These are phyloP conservation scores for Sisymbrium altissimum DNA, from an alignment of 345 rosid species.

Conservation along the genomic window DNA sequence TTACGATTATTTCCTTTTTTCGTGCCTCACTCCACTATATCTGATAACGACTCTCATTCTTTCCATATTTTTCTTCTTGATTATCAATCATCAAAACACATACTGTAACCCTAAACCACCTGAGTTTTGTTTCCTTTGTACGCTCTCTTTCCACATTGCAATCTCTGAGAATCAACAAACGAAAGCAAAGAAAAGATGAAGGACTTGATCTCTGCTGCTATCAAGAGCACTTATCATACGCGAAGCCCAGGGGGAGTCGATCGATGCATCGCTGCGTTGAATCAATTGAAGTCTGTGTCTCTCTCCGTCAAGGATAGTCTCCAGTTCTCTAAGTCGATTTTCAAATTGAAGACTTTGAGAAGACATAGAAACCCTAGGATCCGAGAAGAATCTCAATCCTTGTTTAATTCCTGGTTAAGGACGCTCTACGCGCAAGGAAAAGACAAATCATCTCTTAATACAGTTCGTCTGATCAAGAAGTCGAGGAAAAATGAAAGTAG, in stretches of 20 bases:
- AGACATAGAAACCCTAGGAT: constrained; percentile 12
- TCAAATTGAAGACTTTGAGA: background rate
- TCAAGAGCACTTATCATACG: background rate
- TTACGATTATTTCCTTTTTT: too few relatives aligned
- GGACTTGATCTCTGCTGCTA: background rate
- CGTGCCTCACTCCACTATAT: too few relatives aligned
- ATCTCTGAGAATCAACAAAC: too few relatives aligned
- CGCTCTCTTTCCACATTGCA: background rate
- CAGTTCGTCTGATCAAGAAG: background rate
- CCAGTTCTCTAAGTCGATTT: background rate
- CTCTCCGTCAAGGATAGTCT: background rate
- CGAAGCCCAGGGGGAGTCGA: background rate
- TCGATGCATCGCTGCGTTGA: background rate
- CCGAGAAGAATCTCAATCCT: background rate
- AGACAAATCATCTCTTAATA: background rate
- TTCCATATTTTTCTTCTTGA: too few relatives aligned
- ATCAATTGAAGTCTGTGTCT: background rate
- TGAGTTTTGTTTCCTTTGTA: background rate
- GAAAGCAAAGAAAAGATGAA: too few relatives aligned
- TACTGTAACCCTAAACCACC: background rate
- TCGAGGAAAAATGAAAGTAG: background rate
- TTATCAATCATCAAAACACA: background rate
- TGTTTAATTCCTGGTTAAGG: constrained; percentile 13
- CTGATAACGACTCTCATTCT: too few relatives aligned
- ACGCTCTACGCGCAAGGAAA: background rate